These are phyloP conservation scores for Pythium oligandrum DNA, from an alignment of 352 stramenopile species.

Conservation along the genomic window DNA sequence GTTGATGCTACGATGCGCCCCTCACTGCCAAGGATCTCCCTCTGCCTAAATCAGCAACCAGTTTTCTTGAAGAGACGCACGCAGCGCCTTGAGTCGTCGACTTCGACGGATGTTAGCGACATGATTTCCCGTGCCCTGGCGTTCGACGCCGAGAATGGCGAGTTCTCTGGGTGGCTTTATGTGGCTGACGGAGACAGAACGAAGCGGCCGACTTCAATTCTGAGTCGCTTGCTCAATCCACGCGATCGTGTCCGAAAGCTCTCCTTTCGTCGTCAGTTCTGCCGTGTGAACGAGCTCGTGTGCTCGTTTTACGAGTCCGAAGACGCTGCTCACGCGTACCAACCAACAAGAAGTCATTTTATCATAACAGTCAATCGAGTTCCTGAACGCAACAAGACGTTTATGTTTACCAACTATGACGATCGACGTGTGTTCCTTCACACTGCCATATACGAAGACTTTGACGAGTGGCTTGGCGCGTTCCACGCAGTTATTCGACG, in stretches of 20 bases:
- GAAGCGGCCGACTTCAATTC: neutral
- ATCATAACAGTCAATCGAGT: slow-evolving; percentile 34
- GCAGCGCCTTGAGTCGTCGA: neutral
- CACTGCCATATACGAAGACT: slow-evolving; percentile 32
- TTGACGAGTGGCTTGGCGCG: slow-evolving; percentile 39
- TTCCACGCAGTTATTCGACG: slow-evolving; percentile 30
- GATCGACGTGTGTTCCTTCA: slow-evolving; percentile 33
- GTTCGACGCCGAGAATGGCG: slow-evolving; percentile 15
- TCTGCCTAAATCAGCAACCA: neutral
- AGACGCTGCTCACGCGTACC: slow-evolving; percentile 3
- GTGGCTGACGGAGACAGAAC: slow-evolving; percentile 8
- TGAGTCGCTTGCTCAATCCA: neutral
- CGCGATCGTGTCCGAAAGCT: neutral
- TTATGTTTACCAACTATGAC: slow-evolving; percentile 40
- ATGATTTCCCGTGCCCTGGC: too few relatives aligned
- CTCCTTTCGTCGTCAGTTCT: slow-evolving; percentile 22
- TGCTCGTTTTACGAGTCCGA: slow-evolving; percentile 37
- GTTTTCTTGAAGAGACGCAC: neutral
- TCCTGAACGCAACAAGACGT: slow-evolving; percentile 45
- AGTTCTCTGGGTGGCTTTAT: slow-evolving; percentile 37
- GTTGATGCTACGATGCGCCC: too few relatives aligned
- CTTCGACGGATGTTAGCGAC: neutral
- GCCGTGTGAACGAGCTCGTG: slow-evolving; percentile 33
- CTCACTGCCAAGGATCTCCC: too few relatives aligned
- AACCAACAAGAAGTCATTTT: slow-evolving; percentile 25